Conservation (phyloP, 176 grass and related monocot genomes). For the Zea mays region DNA sequence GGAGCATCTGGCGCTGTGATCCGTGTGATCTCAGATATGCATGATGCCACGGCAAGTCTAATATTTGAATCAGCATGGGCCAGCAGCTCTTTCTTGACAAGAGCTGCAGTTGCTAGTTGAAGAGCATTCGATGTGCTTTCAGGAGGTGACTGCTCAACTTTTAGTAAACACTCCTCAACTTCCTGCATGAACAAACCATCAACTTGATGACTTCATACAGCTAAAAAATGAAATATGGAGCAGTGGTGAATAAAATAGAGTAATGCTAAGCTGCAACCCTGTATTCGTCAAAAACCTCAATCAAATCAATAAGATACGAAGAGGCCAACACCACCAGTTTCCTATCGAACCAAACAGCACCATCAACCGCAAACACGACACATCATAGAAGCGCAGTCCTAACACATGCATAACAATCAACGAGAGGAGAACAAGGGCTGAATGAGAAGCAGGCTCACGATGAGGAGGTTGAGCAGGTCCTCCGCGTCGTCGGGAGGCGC, state of each 20-base stretch:
- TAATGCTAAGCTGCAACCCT: not conserved
- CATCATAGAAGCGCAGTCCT: not conserved
- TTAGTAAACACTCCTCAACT: conserved; percentile 51
- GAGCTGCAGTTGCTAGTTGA: conserved; percentile 56
- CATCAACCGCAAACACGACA: not conserved
- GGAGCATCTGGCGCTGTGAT: conserved; percentile 90
- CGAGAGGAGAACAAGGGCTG: not conserved
- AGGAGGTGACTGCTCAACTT: conserved; percentile 71
- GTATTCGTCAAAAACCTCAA: not conserved
- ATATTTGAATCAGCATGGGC: conserved; percentile 48
- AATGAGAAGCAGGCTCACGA: conserved; percentile 36
- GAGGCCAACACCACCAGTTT: not conserved
- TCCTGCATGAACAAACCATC: conserved; percentile 54
- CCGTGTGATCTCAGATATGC: conserved; percentile 86
- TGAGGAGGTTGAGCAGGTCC: conserved; percentile 58
- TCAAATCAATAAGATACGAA: not conserved
- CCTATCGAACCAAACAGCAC: not conserved
- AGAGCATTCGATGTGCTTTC: conserved; percentile 50
- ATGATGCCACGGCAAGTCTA: conserved; percentile 64
- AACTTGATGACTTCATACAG: not conserved
- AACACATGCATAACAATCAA: not conserved
- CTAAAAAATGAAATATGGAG: not conserved
- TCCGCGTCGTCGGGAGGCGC: conserved; percentile 40
- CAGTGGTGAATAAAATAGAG: not conserved
- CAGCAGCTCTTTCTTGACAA: conserved; percentile 58